Conservation (phyloP, 208 protist species). For the Eutreptiella sp. region DNA sequence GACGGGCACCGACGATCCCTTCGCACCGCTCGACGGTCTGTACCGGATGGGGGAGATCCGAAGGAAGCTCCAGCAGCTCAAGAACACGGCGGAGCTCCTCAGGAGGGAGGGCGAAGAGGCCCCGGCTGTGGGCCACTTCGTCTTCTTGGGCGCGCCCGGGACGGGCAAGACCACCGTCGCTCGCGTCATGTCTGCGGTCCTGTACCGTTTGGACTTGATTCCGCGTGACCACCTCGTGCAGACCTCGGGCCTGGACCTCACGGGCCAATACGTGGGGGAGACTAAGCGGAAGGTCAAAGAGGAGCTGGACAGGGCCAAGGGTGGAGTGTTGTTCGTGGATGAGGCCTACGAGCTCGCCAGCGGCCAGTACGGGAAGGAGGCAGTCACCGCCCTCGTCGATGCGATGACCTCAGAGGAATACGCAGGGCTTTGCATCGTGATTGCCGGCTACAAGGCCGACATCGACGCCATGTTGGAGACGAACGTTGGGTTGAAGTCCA, state of each 20-base stretch:
- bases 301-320: slow-evolving; percentile 4
- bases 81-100: not conserved
- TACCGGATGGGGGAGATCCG: too few species aligned
- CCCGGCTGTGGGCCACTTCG: slow-evolving; percentile 3
- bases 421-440: slow-evolving; percentile 14
- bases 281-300: slow-evolving; percentile 15
- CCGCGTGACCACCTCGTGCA: not conserved
- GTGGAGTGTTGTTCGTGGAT: slow-evolving; percentile 33
- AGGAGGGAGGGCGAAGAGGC: too few species aligned
- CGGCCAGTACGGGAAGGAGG: slow-evolving; percentile 11
- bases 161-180: slow-evolving; percentile 28
- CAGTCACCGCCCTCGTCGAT: slow-evolving; percentile 15
- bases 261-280: slow-evolving; percentile 1
- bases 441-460: slow-evolving; percentile 26
- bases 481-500: slow-evolving; percentile 22
- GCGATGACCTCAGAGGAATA: slow-evolving; percentile 12
- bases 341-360: slow-evolving; percentile 28
- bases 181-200: not conserved
- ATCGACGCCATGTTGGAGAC: slow-evolving; percentile 24
- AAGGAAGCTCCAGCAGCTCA: too few species aligned
- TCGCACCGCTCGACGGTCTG: too few species aligned
- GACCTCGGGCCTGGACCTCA: slow-evolving; percentile 10
- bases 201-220: slow-evolving; percentile 1
- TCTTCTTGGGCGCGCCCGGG: slow-evolving; percentile 7
- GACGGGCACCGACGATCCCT: too few species aligned